Conservation (phyloP, 2,329 filamentous ascomycete genomes). For the Cytospora mali region DNA sequence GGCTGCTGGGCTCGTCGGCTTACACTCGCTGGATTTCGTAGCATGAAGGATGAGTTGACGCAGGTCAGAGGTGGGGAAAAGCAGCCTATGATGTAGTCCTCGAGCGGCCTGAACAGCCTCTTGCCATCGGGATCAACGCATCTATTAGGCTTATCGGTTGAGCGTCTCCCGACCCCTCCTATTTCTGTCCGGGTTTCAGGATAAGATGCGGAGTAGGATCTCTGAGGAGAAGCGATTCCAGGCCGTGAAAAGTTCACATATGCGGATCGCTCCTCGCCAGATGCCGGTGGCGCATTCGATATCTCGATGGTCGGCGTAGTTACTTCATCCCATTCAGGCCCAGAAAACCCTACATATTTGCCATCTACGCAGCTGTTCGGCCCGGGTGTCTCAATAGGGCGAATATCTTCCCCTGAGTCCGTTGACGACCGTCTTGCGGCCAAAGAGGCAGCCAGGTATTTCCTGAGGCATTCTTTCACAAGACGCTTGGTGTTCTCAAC, state of each 20-base stretch:
- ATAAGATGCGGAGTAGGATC: constrained; percentile 51
- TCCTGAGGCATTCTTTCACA: constrained; percentile 43
- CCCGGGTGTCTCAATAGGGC: constrained; percentile 12
- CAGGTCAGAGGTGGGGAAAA: constrained; percentile 67
- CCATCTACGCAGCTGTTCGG: background rate
- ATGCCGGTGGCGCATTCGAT: constrained; percentile 7
- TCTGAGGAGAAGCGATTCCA: constrained; percentile 24
- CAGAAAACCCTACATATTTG: constrained; percentile 1
- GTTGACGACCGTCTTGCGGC: constrained; percentile 17
- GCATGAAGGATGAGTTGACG: constrained; percentile 75
- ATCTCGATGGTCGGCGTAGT: constrained; percentile 18
- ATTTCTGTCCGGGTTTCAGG: constrained; percentile 40
- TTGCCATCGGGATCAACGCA: constrained; percentile 45
- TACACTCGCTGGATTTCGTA: constrained; percentile 26
- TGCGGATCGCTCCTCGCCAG: constrained; percentile 35
- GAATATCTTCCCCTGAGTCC: constrained; percentile 19
- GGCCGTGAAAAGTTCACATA: constrained; percentile 24
- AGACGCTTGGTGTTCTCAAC: constrained; percentile 61
- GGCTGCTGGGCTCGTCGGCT: constrained; percentile 35
- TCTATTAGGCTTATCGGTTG: constrained; percentile 27
- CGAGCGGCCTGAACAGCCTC: constrained; percentile 72
- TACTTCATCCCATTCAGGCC: constrained; percentile 4
- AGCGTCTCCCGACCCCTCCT: constrained; percentile 21
- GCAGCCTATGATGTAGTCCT: constrained; percentile 73
- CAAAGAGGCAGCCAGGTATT: constrained; percentile 40